Conservation (phyloP, 2,329 filamentous ascomycete species). For the Trichoderma harzianum region DNA sequence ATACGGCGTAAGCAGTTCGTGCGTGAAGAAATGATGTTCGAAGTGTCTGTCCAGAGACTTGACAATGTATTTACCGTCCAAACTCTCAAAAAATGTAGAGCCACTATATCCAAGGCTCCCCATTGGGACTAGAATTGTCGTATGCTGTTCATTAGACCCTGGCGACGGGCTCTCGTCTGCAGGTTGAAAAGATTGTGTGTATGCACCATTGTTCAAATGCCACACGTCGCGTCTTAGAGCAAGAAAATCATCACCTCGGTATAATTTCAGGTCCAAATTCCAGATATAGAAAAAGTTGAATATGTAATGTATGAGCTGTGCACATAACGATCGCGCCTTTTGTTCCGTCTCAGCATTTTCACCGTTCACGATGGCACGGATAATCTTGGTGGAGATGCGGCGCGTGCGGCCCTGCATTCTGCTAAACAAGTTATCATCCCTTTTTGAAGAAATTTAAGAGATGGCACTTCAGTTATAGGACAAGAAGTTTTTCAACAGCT, state of each 20-base stretch:
- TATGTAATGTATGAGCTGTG: background rate
- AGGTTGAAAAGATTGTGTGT: background rate
- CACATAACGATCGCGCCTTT: background rate
- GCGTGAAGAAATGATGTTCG: constrained; percentile 67
- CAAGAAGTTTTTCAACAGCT: too few relatives aligned
- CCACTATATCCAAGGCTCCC: constrained; percentile 63
- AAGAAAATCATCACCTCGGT: background rate
- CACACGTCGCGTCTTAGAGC: background rate
- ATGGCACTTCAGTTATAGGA: too few relatives aligned
- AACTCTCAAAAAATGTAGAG: constrained; percentile 70
- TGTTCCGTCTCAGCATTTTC: background rate
- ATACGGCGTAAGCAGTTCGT: constrained; percentile 64
- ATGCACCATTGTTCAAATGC: background rate
- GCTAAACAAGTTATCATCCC: background rate
- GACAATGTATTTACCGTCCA: constrained; percentile 63
- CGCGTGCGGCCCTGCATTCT: background rate
- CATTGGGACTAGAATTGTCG: background rate
- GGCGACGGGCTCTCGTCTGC: background rate
- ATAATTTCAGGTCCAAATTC: background rate
- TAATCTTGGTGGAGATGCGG: background rate
- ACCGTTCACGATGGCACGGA: background rate
- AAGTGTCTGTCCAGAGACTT: constrained; percentile 69
- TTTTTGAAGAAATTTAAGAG: too few relatives aligned
- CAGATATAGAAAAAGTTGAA: background rate
- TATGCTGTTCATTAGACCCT: background rate